Percentiles rank a stretch among this genome's conserved stretches.
phyloP scores from a whole-genome alignment of 345 rosid genomes.

The Mangifera indica region DNA sequence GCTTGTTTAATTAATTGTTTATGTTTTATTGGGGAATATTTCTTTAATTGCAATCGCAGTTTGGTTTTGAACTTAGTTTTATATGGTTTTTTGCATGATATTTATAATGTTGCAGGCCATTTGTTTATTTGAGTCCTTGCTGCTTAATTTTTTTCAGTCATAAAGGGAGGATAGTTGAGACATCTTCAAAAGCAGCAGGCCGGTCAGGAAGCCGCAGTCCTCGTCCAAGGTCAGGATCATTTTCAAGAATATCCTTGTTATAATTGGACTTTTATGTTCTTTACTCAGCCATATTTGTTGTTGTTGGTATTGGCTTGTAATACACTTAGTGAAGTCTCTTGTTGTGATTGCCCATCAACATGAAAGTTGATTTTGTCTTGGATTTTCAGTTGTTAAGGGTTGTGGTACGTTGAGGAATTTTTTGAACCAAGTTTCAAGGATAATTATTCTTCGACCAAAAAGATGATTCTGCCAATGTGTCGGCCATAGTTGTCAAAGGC shows the following conservation, averaged over 20 bases:
- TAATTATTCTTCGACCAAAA: neutral
- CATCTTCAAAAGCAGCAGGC: slow-evolving; percentile 30
- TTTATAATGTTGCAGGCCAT: neutral
- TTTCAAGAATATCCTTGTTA: neutral
- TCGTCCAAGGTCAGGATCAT: slow-evolving; percentile 32
- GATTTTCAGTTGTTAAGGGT: neutral
- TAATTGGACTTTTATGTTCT: neutral
- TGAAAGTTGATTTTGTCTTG: neutral
- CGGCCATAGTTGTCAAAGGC: too few species aligned
- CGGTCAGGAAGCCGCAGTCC: slow-evolving; percentile 56
- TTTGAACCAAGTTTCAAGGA: neutral
- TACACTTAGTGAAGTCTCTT: neutral
- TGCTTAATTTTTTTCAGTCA: slow-evolving; percentile 29
- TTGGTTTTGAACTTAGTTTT: neutral
- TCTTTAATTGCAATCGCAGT: neutral
- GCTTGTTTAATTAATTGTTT: neutral
- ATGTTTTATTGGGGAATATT: neutral
- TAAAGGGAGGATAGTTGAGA: slow-evolving; percentile 29
- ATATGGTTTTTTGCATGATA: neutral
- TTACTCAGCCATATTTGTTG: neutral
- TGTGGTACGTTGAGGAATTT: neutral
- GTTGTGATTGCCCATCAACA: too few species aligned
- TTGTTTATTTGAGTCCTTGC: slow-evolving; percentile 11
- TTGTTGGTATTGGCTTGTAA: neutral
- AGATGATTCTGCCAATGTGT: neutral